These are phyloP conservation scores for Zoysia pacifica DNA, from an alignment of 176 grass and related monocot genomes.

Conservation along the genomic window DNA sequence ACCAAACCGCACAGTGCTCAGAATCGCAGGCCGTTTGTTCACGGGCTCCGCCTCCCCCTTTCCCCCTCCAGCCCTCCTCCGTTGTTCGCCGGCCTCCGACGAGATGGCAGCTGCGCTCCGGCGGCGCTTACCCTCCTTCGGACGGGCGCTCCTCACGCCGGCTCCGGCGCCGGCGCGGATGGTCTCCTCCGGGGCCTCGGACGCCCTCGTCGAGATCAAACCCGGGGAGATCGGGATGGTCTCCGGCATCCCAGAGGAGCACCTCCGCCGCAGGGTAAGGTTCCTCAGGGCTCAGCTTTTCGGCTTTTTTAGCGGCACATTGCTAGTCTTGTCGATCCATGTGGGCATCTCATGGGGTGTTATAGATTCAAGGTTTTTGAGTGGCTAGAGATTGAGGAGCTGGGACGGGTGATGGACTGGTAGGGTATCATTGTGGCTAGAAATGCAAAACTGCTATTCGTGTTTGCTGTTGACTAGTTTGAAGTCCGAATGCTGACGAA, in stretches of 20 bases:
- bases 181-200: conserved; percentile 53
- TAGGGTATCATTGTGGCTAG: not conserved
- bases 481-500: not conserved
- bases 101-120: conserved; percentile 78
- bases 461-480: not conserved
- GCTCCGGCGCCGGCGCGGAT: conserved; percentile 47
- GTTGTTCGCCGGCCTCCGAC: conserved; percentile 28
- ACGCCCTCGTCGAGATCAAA: conserved; percentile 76
- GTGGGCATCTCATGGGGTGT: not conserved
- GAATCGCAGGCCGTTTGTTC: conserved; percentile 20
- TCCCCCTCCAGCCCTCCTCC: not conserved
- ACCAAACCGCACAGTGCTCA: not conserved
- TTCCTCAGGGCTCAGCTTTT: not conserved
- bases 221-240: conserved; percentile 90
- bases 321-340: conserved; percentile 22
- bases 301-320: not conserved
- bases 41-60: not conserved
- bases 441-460: not conserved
- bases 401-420: conserved; percentile 2
- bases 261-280: conserved; percentile 71
- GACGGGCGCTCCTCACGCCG: conserved; percentile 43
- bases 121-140: conserved; percentile 50
- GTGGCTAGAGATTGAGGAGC: not conserved
- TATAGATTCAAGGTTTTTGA: not conserved
- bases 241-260: conserved; percentile 84